Evolutionary conservation across 169 alveolate genomes (phyloP), one percentile per base, ranked within the genome.

Genomic region (Cryptosporidium felis): DNA sequence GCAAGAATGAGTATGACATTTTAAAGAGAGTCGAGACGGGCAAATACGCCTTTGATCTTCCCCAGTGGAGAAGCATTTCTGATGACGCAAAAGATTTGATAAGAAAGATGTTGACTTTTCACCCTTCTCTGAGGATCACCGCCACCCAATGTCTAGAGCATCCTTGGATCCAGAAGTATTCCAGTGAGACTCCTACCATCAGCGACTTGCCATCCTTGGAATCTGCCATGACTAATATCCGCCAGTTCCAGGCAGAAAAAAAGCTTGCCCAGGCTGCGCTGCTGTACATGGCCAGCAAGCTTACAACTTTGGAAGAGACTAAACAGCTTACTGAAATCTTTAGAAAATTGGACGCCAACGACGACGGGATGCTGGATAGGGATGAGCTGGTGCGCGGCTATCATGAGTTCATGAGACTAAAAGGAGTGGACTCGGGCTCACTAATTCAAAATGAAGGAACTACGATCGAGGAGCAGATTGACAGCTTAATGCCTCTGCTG

Each of bases 241-340:
- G 89, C 46, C 92, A 88, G 81, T 95, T 95, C 90, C 96, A 93
- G 89, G 93, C 93, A 49, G 90, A 95, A 32, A 95, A 92, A 63
- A 96, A 94, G 63, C 91, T 96, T 44, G 94, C 96, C 30, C 97
- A 95, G 49, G 98, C 98, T 1, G 97, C 96, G 32, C 80, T 94
- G 74, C 90, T 95, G 38, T 95, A 94, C 89, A 94, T 94, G 89
- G 97, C 97, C 42, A 94, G 97, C 56, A 94, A 96, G 88, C 91
- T 95, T 34, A 89, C 96, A 18, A 92, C 97, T 16, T 92, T 89
- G 38, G 97, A 95, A 42, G 98, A 96, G 80, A 94, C 95, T 36
- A 90, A 92, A 65, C 94, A 95, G 60, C 90, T 96, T 30, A 92
- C 95, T 38, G 93, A 94, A 59, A 95, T 95, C 38, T 97, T 97